Conservation (phyloP, 352 stramenopile species). For the Pythium aristosporum region DNA sequence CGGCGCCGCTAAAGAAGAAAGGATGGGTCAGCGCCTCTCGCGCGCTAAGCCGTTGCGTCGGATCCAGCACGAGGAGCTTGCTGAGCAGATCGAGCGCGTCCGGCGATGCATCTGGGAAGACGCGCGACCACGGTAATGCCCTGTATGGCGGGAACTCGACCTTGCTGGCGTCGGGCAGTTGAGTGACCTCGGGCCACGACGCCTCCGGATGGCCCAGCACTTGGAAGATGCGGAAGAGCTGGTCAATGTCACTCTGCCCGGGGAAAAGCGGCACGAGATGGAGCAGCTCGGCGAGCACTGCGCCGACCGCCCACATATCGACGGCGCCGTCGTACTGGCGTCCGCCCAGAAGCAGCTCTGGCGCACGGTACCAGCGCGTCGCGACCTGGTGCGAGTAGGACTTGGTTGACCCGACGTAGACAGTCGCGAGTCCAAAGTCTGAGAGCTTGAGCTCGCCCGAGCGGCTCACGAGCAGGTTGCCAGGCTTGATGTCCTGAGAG, state of each 20-base stretch:
- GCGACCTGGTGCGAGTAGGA: slow-evolving; percentile 74
- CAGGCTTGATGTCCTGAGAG: slow-evolving; percentile 67
- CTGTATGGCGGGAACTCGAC: slow-evolving; percentile 60
- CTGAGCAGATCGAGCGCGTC: slow-evolving; percentile 54
- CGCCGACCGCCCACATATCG: slow-evolving; percentile 75
- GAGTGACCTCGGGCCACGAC: slow-evolving; percentile 45
- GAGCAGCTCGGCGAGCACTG: slow-evolving; percentile 68
- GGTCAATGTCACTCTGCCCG: slow-evolving; percentile 81
- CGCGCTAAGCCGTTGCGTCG: slow-evolving; percentile 37
- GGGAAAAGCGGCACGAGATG: slow-evolving; percentile 62
- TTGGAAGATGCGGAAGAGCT: slow-evolving; percentile 74
- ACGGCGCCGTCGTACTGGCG: slow-evolving; percentile 56
- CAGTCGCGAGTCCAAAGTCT: slow-evolving; percentile 78
- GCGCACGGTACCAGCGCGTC: slow-evolving; percentile 82
- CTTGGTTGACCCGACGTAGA: slow-evolving; percentile 39
- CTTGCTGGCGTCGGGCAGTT: slow-evolving; percentile 69
- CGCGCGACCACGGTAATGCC: slow-evolving; percentile 34
- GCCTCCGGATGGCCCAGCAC: slow-evolving; percentile 55
- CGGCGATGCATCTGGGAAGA: slow-evolving; percentile 48
- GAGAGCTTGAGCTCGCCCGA: slow-evolving; percentile 68
- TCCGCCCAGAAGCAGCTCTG: slow-evolving; percentile 76
- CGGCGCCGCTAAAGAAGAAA: slow-evolving; percentile 21
- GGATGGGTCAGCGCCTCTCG: slow-evolving; percentile 30
- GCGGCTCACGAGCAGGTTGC: slow-evolving; percentile 57
- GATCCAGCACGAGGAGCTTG: slow-evolving; percentile 37